phyloP scores from a whole-genome alignment of 805 yeast genomes.

The Ogataea philodendri region DNA sequence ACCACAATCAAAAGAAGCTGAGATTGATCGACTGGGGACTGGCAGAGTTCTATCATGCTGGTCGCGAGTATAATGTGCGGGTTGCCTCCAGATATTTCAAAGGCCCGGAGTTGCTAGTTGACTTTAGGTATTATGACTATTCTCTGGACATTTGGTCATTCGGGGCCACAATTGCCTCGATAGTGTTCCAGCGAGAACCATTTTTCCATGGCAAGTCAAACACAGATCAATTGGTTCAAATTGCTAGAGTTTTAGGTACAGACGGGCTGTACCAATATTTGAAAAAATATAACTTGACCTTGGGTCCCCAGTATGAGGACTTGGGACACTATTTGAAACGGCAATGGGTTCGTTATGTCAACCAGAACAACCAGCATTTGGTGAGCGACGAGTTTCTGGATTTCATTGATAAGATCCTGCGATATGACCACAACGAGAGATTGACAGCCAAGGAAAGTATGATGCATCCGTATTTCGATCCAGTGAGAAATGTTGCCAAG shows the following conservation, averaged over 20 bases:
- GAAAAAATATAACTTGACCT: conserved; percentile 63
- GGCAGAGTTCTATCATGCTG: conserved; percentile 90
- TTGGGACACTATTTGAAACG: conserved; percentile 73
- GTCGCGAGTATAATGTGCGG: conserved; percentile 85
- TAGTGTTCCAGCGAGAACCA: conserved; percentile 87
- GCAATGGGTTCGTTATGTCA: conserved; percentile 84
- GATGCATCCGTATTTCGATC: conserved; percentile 54
- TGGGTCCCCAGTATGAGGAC: conserved; percentile 75
- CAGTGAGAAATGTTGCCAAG: conserved; percentile 26
- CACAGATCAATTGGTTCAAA: conserved; percentile 87
- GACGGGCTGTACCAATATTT: conserved; percentile 71
- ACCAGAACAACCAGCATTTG: conserved; percentile 63
- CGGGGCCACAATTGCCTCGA: conserved; percentile 90
- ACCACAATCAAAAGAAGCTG: conserved; percentile 65
- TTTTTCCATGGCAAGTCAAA: conserved; percentile 90
- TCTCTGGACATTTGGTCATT: conserved; percentile 92
- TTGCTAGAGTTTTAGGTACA: conserved; percentile 84
- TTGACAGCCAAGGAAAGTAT: conserved; percentile 87
- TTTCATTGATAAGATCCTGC: conserved; percentile 72
- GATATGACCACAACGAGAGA: conserved; percentile 86
- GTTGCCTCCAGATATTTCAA: conserved; percentile 92
- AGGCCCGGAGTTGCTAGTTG: conserved; percentile 88
- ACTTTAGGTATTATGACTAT: conserved; percentile 85
- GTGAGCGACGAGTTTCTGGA: conserved; percentile 73
- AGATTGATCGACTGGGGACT: conserved; percentile 94